A percentile compares a stretch with the other conserved stretches of the same genome.
Conservation (phyloP, 2,329 filamentous ascomycete species). For the Periconia digitata region DNA sequence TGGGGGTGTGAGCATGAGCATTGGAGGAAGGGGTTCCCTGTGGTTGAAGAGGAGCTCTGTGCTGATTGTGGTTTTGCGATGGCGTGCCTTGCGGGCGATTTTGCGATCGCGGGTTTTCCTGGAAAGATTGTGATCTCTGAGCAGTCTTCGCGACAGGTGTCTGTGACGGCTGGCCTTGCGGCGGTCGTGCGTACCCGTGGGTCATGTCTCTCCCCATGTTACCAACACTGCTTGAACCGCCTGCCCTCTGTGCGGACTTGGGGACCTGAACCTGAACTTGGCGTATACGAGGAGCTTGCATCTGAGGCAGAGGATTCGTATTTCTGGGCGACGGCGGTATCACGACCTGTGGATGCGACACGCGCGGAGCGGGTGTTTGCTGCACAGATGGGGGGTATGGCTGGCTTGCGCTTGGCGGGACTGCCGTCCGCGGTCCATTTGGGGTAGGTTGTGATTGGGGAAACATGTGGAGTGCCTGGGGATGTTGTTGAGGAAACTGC, state of each 20-base stretch:
- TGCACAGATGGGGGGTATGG: slow-evolving; percentile 24
- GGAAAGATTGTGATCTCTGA: slow-evolving; percentile 41
- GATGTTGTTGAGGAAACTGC: slow-evolving; percentile 23
- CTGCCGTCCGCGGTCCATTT: slow-evolving; percentile 18
- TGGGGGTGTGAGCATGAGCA: slow-evolving; percentile 14
- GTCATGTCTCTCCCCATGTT: slow-evolving; percentile 19
- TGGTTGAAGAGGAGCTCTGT: slow-evolving; percentile 31
- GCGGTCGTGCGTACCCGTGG: slow-evolving; percentile 19
- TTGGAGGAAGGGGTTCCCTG: slow-evolving; percentile 31
- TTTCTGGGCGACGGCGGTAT: slow-evolving; percentile 29
- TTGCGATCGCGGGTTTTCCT: slow-evolving; percentile 33
- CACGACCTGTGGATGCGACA: slow-evolving; percentile 29
- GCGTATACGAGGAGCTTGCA: slow-evolving; percentile 30
- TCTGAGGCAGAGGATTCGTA: slow-evolving; percentile 19
- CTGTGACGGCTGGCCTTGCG: slow-evolving; percentile 13
- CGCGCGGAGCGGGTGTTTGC: slow-evolving; percentile 17
- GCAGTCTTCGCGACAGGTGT: slow-evolving; percentile 42
- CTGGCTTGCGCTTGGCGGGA: slow-evolving; percentile 26
- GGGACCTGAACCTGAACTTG: slow-evolving; percentile 33
- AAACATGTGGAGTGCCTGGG: slow-evolving; percentile 25
- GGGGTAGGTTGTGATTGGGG: slow-evolving; percentile 22
- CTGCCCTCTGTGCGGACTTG: slow-evolving; percentile 17
- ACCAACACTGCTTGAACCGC: slow-evolving; percentile 17
- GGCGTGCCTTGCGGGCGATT: slow-evolving; percentile 31
- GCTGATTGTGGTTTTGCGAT: slow-evolving; percentile 20